Conservation (phyloP, 2,329 filamentous ascomycete genomes). For the Alternaria rosae region DNA sequence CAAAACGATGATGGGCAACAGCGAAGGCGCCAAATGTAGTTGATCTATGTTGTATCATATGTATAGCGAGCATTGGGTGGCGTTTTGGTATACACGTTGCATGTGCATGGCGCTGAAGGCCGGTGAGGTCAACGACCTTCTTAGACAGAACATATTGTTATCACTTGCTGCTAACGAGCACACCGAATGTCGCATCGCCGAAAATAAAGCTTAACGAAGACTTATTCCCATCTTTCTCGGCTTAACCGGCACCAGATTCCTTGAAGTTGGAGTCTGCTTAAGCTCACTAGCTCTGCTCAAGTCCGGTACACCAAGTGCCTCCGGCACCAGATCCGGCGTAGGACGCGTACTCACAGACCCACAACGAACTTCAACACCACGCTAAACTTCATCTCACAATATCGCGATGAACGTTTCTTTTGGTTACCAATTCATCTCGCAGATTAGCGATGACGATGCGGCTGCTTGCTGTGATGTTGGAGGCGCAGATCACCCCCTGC, state of each 20-base stretch:
- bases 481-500: slow-evolving; percentile 12
- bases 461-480: slow-evolving; percentile 3
- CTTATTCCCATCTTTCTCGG: not conserved
- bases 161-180: not conserved
- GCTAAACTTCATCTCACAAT: not conserved
- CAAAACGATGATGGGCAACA: slow-evolving; percentile 35
- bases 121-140: not conserved
- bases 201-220: not conserved
- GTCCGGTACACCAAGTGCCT: slow-evolving; percentile 19
- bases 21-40: slow-evolving; percentile 34
- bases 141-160: not conserved
- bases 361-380: slow-evolving; percentile 15
- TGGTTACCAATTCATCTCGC: not conserved
- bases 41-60: slow-evolving; percentile 29
- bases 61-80: slow-evolving; percentile 28
- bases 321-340: slow-evolving; percentile 2
- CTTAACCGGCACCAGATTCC: not conserved
- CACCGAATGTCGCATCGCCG: not conserved
- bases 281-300: slow-evolving; percentile 30
- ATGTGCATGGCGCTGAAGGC: slow-evolving; percentile 4
- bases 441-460: slow-evolving; percentile 13
- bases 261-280: slow-evolving; percentile 18
- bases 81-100: slow-evolving; percentile 14
- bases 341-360: slow-evolving; percentile 16
- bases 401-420: not conserved